phyloP scores from a whole-genome alignment of 176 grass and related monocot species.

The Carex cristatella region DNA sequence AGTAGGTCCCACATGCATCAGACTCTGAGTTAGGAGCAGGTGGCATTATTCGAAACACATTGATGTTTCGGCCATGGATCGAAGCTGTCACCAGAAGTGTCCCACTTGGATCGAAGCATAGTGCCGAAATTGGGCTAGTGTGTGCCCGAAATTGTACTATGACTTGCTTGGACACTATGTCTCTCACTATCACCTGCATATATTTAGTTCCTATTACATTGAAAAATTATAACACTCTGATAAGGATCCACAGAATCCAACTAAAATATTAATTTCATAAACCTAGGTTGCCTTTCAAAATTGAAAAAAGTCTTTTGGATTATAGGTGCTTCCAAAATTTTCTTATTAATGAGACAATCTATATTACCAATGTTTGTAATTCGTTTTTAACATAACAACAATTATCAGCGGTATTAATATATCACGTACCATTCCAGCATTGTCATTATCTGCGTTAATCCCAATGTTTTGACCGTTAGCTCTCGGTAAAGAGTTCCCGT shows the following conservation, averaged over 20 bases:
- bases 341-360: neutral
- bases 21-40: slow-evolving; percentile 45
- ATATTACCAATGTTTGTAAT: neutral
- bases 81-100: slow-evolving; percentile 97
- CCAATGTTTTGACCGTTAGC: slow-evolving; percentile 34
- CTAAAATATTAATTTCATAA: slow-evolving; percentile 16
- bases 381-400: slow-evolving; percentile 5
- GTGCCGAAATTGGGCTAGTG: slow-evolving; percentile 85
- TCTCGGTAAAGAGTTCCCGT: slow-evolving; percentile 45
- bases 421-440: slow-evolving; percentile 66
- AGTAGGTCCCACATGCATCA: slow-evolving; percentile 50
- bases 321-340: neutral
- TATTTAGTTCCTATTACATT: slow-evolving; percentile 21
- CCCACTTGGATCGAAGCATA: slow-evolving; percentile 94
- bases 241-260: neutral
- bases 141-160: slow-evolving; percentile 96
- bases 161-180: slow-evolving; percentile 82
- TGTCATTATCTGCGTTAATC: slow-evolving; percentile 41
- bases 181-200: slow-evolving; percentile 71
- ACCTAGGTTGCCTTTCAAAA: neutral
- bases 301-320: neutral
- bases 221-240: neutral
- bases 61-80: slow-evolving; percentile 77
- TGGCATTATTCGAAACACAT: slow-evolving; percentile 88
- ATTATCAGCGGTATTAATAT: slow-evolving; percentile 4